These are phyloP conservation scores for Phytopythium oedochilum DNA, from an alignment of 352 stramenopile species.

Conservation along the genomic window DNA sequence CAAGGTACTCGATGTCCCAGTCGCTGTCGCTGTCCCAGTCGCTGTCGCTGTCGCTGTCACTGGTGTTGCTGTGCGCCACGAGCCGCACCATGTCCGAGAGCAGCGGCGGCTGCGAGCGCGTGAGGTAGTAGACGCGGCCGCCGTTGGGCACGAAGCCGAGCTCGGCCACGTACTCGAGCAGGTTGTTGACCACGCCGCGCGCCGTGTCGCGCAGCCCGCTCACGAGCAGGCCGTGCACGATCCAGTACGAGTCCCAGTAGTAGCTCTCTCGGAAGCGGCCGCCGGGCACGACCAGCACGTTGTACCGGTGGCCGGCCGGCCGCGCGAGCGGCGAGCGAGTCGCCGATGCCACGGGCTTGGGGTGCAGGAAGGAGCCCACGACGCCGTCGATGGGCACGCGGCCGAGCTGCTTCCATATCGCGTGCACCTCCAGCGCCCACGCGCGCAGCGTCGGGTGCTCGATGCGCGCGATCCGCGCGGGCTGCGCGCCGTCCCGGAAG, in stretches of 20 bases:
- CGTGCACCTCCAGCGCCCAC: slow-evolving; percentile 69
- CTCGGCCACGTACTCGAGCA: slow-evolving; percentile 82
- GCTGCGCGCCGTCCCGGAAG: slow-evolving; percentile 41
- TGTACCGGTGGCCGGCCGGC: slow-evolving; percentile 5
- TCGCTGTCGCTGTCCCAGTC: slow-evolving; percentile 22
- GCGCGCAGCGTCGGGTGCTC: slow-evolving; percentile 36
- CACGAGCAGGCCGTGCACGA: slow-evolving; percentile 82
- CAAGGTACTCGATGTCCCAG: slow-evolving; percentile 53
- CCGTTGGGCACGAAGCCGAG: slow-evolving; percentile 91
- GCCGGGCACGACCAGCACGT: slow-evolving; percentile 84
- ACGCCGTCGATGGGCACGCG: slow-evolving; percentile 45
- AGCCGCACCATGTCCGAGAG: slow-evolving; percentile 84
- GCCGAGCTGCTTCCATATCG: slow-evolving; percentile 69
- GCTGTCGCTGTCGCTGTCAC: slow-evolving; percentile 50
- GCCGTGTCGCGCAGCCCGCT: slow-evolving; percentile 79
- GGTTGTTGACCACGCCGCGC: slow-evolving; percentile 75
- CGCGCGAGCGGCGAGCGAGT: slow-evolving; percentile 86
- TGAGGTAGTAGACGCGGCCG: slow-evolving; percentile 89
- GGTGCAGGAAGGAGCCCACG: slow-evolving; percentile 54
- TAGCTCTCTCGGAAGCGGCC: slow-evolving; percentile 91
- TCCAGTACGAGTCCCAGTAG: slow-evolving; percentile 94
- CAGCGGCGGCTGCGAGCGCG: slow-evolving; percentile 87
- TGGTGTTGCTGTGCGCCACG: slow-evolving; percentile 16
- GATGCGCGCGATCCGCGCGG: slow-evolving; percentile 50
- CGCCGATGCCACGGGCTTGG: slow-evolving; percentile 68